Conservation (phyloP, 352 stramenopile genomes). For the Phytophthora rubi region DNA sequence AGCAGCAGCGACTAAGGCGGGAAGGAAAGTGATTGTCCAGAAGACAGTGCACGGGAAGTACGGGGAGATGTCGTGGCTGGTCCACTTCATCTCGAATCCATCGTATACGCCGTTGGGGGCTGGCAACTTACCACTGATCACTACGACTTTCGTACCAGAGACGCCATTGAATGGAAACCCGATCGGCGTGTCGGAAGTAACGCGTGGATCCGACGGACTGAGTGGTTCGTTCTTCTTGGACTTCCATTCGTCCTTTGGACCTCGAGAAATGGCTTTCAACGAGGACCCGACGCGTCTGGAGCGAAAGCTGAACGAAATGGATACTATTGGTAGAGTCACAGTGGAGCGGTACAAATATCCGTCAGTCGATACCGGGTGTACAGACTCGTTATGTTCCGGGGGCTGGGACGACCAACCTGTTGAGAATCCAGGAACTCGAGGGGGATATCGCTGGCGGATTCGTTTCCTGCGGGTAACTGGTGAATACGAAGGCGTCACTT, state of each 20-base stretch:
- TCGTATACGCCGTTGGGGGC: slow-evolving; percentile 89
- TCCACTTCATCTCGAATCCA: slow-evolving; percentile 95
- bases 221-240: slow-evolving; percentile 92
- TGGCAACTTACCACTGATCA: slow-evolving; percentile 86
- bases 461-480: slow-evolving; percentile 79
- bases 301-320: slow-evolving; percentile 96
- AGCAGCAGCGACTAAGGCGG: slow-evolving; percentile 53
- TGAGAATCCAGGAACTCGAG: slow-evolving; percentile 71
- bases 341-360: slow-evolving; percentile 92
- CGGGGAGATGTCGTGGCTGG: slow-evolving; percentile 92
- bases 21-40: slow-evolving; percentile 85
- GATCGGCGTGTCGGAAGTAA: slow-evolving; percentile 87
- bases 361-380: slow-evolving; percentile 63
- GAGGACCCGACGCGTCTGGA: slow-evolving; percentile 85
- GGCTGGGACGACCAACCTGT: slow-evolving; percentile 93
- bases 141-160: slow-evolving; percentile 43
- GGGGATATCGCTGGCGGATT: slow-evolving; percentile 81
- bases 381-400: slow-evolving; percentile 65
- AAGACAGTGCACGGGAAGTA: slow-evolving; percentile 94
- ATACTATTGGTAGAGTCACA: slow-evolving; percentile 90
- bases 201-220: slow-evolving; percentile 87
- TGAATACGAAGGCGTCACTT: slow-evolving; percentile 74
- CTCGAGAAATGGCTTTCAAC: slow-evolving; percentile 86
- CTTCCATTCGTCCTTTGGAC: slow-evolving; percentile 80
- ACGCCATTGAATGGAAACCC: slow-evolving; percentile 14